Conservation (phyloP, 257 asterid genomes). For the Solanum paucissectum region DNA sequence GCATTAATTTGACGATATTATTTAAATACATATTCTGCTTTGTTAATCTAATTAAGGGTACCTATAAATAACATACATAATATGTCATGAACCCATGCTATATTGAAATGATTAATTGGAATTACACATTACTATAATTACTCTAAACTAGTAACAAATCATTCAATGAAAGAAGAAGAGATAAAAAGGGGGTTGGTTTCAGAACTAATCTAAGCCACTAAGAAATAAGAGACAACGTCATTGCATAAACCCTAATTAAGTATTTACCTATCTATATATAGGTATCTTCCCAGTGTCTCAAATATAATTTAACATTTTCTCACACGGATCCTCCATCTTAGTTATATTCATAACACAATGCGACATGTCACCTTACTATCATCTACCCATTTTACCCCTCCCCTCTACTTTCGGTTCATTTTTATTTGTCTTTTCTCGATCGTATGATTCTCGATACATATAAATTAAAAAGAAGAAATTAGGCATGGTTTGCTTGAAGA, state of each 20-base stretch:
- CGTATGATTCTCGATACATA: background rate
- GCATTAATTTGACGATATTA: too few relatives aligned
- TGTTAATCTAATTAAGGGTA: background rate
- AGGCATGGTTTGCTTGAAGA: background rate
- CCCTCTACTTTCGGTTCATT: background rate
- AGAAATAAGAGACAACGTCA: too few relatives aligned
- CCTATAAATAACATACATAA: too few relatives aligned
- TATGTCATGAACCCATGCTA: too few relatives aligned
- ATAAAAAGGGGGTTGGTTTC: too few relatives aligned
- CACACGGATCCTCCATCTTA: background rate
- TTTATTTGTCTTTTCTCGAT: background rate
- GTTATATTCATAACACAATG: background rate
- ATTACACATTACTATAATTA: too few relatives aligned
- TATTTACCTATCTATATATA: too few relatives aligned
- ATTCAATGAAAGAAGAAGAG: background rate
- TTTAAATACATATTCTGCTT: background rate
- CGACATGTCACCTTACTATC: background rate
- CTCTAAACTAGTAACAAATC: background rate
- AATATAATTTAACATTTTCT: too few relatives aligned
- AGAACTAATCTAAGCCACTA: background rate
- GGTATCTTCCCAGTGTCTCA: accelerated
- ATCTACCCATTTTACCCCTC: background rate
- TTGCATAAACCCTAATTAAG: background rate
- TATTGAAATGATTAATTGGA: too few relatives aligned
- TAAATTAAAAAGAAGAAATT: background rate